A percentile compares a stretch with the other conserved stretches of the same genome.
These are phyloP conservation scores for Neostapfia colusana DNA, from an alignment of 176 grass and related monocot genomes.

Conservation along the genomic window DNA sequence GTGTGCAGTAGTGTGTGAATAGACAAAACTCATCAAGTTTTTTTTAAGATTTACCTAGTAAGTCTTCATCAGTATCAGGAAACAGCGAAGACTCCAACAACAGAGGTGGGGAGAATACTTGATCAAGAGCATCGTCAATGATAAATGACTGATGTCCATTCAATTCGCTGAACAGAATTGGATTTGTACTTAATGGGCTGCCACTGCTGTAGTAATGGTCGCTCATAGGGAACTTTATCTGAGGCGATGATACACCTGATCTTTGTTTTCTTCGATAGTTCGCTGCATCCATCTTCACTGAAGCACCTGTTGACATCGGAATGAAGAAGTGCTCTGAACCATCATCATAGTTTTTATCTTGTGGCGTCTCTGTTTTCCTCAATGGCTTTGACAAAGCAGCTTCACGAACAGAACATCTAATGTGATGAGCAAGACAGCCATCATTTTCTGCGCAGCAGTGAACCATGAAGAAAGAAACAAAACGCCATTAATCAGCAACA, in stretches of 20 bases:
- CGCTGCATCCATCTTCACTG: conserved; percentile 52
- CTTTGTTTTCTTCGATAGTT: conserved; percentile 61
- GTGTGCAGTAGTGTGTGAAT: not conserved
- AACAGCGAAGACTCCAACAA: conserved; percentile 80
- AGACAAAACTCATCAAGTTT: not conserved
- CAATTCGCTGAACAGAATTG: conserved; percentile 48
- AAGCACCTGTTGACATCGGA: conserved; percentile 51
- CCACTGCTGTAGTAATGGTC: conserved; percentile 33
- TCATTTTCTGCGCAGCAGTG: conserved; percentile 55
- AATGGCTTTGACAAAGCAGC: conserved; percentile 75
- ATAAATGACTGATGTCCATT: conserved; percentile 54
- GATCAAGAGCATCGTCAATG: conserved; percentile 85
- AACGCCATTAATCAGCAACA: conserved; percentile 26
- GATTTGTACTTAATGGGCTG: conserved; percentile 30
- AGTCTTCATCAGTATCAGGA: conserved; percentile 78
- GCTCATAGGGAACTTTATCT: conserved; percentile 41
- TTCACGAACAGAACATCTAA: conserved; percentile 91
- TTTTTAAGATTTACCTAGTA: conserved; percentile 72
- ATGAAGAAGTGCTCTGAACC: conserved; percentile 88
- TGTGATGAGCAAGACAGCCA: conserved; percentile 54
- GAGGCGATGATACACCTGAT: conserved; percentile 44
- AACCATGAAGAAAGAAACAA: conserved; percentile 29
- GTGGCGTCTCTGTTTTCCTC: conserved; percentile 50
- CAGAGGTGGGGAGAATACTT: conserved; percentile 90
- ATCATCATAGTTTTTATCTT: conserved; percentile 63